Evolutionary conservation across 108 stramenopile species (phyloP), one percentile per base, ranked within the genome.

Genomic region (Nannochloropsis salina): DNA sequence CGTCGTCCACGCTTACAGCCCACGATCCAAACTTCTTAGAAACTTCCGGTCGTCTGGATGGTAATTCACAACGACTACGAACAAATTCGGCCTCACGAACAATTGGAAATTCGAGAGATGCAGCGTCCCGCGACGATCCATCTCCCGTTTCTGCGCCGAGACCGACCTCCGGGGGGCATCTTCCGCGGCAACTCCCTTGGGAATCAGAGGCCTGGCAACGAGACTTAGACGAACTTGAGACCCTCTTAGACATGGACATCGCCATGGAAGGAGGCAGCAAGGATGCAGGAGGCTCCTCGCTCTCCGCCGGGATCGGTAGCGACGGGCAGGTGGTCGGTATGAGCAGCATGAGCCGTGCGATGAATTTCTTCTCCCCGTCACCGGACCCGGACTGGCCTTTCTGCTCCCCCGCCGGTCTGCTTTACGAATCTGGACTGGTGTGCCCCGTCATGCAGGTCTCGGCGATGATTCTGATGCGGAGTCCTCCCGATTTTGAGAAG

Each of bases 401-500:
- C 61, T 74, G 61, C 61, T 74, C 61, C 61, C 61, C 61, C n/a
- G 61, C 2, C n/a, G 61, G 61, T n/a, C 15, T 74, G 20, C 61
- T 74, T 15, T 74, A 74, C n/a, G n/a, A 74, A 74, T 4, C 6
- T n/a, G 61, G 61, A 3, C n/a, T 74, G 61, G 61, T 74, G 4
- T 74, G 61, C 6, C 61, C 61, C 20, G 61, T 74, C 6, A 74
- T 74, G 61, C 15, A 6, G 15, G n/a, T 74, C n/a, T 15, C 61
- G 61, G 61, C 61, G 20, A 74, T n/a, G 61, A 74, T 74, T 74
- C 61, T 74, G 61, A 74, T 74, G 61, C 15, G 61, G 61, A n/a
- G 20, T 74, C 61, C 61, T 2, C 61, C 61, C 20, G 61, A 74
- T n/a, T 74, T 74, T 74, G 61, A 74, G 61, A 74, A 74, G n/a